Evolutionary conservation across 2,329 filamentous ascomycete genomes (phyloP), one percentile per base, ranked within the genome.

Genomic region (Byssothecium circinans): DNA sequence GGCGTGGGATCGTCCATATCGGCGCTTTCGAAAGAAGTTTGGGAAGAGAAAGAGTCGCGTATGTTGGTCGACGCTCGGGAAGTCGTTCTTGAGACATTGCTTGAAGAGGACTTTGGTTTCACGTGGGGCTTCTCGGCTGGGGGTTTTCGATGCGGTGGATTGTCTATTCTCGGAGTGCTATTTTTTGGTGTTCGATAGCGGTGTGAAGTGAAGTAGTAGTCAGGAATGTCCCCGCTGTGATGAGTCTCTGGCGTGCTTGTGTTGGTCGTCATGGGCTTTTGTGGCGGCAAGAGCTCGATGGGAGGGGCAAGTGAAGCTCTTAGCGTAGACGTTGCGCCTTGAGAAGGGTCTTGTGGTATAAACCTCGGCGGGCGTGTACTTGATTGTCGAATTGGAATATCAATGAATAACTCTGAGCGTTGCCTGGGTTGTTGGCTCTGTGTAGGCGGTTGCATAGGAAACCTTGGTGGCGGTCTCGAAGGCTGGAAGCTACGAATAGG

Each of bases 21-120:
- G 3, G 62, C 68, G 23, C 73, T 74, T 53, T 78, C 76, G 50
- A 78, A 78, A 3, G 73, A 74, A 2, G 76, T 78, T 15, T 74
- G 70, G 1, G 63, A 68, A 0, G 64, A 65, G 10, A 60, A 32
- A 0, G 68, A 71, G 40, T 71, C 67, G 18, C 67, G 64, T 17
- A 57, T 52, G 27, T 59, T 65, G 1, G 63, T 64, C 8, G 64
- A 69, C 8, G 59, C 54, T 32, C 58, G 52, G 1, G 64, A 68
- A 12, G 60, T 50, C 6, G 59, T 50, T 23, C 62, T 57, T 8
- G 65, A 67, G 1, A 62, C 48, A 18, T 55, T 71, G 48, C 65
- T 64, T 2, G 58, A 54, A 11, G 65, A 64, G 17, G 49, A 45
- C 49, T 67, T 67, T 11, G 60, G 37, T 42, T 57, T 61, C 41